Conservation (phyloP, 176 grass and related monocot genomes). For the Themeda triandra region DNA sequence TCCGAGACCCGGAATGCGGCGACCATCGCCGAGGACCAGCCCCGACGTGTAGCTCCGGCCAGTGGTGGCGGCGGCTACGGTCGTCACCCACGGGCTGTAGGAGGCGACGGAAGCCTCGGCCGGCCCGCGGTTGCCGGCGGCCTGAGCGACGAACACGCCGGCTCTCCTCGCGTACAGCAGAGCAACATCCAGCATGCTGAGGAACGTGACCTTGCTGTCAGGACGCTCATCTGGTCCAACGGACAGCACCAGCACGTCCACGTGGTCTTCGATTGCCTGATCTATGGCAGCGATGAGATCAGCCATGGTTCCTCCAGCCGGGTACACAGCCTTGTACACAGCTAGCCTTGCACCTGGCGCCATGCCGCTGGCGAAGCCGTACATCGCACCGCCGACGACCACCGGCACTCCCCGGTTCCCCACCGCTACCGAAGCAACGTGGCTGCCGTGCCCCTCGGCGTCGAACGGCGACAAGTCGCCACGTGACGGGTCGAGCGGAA, state of each 20-base stretch:
- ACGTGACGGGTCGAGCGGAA: conserved; percentile 44
- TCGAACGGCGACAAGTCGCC: conserved; percentile 66
- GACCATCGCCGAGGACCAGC: conserved; percentile 37
- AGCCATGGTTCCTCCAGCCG: conserved; percentile 47
- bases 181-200: conserved; percentile 52
- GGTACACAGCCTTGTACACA: conserved; percentile 63
- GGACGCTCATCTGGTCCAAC: conserved; percentile 49
- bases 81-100: conserved; percentile 60
- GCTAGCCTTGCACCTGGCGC: conserved; percentile 59
- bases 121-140: conserved; percentile 55
- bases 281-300: conserved; percentile 64
- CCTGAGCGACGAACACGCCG: conserved; percentile 63
- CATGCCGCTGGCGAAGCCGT: conserved; percentile 71
- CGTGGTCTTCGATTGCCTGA: conserved; percentile 63
- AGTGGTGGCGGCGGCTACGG: conserved; percentile 49
- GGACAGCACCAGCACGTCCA: conserved; percentile 59
- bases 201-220: conserved; percentile 37
- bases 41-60: conserved; percentile 35
- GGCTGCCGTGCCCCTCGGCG: conserved; percentile 61
- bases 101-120: conserved; percentile 38
- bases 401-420: conserved; percentile 56
- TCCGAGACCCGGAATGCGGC: conserved; percentile 34
- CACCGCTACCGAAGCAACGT: conserved; percentile 58
- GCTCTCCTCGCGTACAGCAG: conserved; percentile 54
- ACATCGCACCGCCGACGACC: conserved; percentile 40